Evolutionary conservation across 2,329 filamentous ascomycete genomes (phyloP), one percentile per base, ranked within the genome.

Genomic region (Coniochaeta hoffmannii): DNA sequence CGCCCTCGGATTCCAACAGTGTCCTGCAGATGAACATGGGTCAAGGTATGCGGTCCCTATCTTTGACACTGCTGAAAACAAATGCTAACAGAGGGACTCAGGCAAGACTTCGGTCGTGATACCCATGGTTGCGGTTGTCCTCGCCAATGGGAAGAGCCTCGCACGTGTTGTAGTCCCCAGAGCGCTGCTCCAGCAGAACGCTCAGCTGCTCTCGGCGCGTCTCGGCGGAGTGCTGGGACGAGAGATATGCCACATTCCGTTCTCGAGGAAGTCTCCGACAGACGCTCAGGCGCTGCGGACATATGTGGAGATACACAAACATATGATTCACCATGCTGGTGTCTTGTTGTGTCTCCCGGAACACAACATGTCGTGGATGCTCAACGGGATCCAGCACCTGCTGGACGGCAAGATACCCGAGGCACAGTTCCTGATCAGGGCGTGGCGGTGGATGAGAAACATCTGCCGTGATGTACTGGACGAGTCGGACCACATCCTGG

Each of bases 11-110:
- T 0, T 59, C 67, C 0, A 87, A 86, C 57, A 82, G 82, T 0
- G 81, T 87, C 0, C 60, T 87, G 1, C 85, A 88, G 58, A 76
- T 88, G 67, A 83, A 86, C 58, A 88, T 88, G 84, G 85, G 85
- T 0, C 76, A 85, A 69, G 79, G 78, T 70, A 64, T 63, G n/a
- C n/a, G n/a, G n/a, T 59, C 46, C 34, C n/a, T 31, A 4, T 7
- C 19, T 19, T 46, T 46, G 15, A 28, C 4, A 9, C 12, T 30
- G n/a, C 11, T 4, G 17, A 11, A 7, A 22, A 12, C n/a, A 15
- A 4, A 14, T 30, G 26, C 26, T 30, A 32, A 50, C 46, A 24
- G 10, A 19, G 46, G 14, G 8, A 34, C 17, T 46, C n/a, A 31
- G 46, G 81, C 0, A 85, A 85, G 65, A 83, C 81, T 0, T 81